Evolutionary conservation across 305 asterid species (phyloP).

Genomic region (Fraxinus sp.): DNA sequence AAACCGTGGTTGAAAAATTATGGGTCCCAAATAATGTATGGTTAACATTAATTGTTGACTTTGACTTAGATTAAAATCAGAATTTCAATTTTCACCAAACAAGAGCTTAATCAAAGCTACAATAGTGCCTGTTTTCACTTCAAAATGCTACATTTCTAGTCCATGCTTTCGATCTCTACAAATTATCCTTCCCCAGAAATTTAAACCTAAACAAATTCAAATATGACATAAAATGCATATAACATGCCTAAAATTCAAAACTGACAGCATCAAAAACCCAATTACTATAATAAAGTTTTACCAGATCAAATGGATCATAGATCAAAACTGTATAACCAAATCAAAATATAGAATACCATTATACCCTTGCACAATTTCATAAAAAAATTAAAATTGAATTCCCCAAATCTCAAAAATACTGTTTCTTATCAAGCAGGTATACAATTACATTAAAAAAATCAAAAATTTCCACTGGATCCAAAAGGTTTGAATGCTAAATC

Average conservation of each 20-base stretch:
- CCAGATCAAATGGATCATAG: slow-evolving; percentile 10
- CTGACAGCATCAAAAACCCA: not conserved
- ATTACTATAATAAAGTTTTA: not conserved
- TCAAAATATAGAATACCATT: not conserved
- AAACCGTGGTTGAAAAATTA: not conserved
- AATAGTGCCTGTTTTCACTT: not conserved
- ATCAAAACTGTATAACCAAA: not conserved
- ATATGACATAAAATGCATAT: not conserved
- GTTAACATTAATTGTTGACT: not conserved
- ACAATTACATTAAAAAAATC: not conserved
- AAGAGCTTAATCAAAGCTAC: not conserved
- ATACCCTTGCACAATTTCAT: not conserved
- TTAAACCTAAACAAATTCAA: not conserved
- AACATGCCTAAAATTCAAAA: not conserved
- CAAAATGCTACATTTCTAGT: not conserved
- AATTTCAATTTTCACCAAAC: not conserved
- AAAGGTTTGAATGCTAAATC: not conserved
- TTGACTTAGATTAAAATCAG: not conserved
- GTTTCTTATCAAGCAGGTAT: not conserved
- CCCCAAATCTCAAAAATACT: not conserved
- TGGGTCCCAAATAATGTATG: not conserved
- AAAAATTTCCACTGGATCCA: not conserved
- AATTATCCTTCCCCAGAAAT: not conserved
- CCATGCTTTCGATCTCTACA: not conserved
- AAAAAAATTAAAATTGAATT: not conserved